These are phyloP conservation scores for Diaporthe humulicola DNA, from an alignment of 2,329 filamentous ascomycete species.

Conservation along the genomic window DNA sequence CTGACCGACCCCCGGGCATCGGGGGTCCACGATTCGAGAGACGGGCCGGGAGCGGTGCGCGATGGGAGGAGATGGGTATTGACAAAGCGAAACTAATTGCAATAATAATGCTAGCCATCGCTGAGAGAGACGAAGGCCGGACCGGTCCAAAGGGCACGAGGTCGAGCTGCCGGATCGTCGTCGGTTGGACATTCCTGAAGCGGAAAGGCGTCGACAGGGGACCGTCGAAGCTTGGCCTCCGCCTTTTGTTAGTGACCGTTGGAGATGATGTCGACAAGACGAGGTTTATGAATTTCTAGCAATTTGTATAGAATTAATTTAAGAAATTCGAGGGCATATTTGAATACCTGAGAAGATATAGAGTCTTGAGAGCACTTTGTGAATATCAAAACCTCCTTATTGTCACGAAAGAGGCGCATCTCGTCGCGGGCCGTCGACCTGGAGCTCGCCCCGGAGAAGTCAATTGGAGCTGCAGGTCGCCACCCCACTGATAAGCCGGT, in stretches of 20 bases:
- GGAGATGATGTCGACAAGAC: background rate
- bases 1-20: constrained; percentile 34
- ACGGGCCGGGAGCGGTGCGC: background rate
- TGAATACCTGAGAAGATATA: background rate
- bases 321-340: too few species aligned
- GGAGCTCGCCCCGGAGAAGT: constrained; percentile 14
- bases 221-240: constrained; percentile 16
- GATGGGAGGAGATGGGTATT: constrained; percentile 15
- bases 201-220: constrained; percentile 25
- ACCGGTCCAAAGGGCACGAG: constrained; percentile 7
- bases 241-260: background rate
- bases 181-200: constrained; percentile 39
- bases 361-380: background rate
- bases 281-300: background rate
- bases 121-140: constrained; percentile 21
- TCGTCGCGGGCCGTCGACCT: background rate
- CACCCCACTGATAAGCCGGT: constrained; percentile 39
- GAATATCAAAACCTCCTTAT: accelerated
- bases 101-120: background rate
- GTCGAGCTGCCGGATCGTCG: constrained; percentile 8
- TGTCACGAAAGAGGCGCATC: background rate
- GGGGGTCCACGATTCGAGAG: background rate
- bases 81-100: constrained; percentile 9
- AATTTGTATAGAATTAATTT: background rate
- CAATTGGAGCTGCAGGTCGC: constrained; percentile 32